Percentiles rank a stretch among this genome's conserved stretches.
These are phyloP conservation scores for Harringtonia lauricola DNA, from an alignment of 2,329 filamentous ascomycete species.

Conservation along the genomic window DNA sequence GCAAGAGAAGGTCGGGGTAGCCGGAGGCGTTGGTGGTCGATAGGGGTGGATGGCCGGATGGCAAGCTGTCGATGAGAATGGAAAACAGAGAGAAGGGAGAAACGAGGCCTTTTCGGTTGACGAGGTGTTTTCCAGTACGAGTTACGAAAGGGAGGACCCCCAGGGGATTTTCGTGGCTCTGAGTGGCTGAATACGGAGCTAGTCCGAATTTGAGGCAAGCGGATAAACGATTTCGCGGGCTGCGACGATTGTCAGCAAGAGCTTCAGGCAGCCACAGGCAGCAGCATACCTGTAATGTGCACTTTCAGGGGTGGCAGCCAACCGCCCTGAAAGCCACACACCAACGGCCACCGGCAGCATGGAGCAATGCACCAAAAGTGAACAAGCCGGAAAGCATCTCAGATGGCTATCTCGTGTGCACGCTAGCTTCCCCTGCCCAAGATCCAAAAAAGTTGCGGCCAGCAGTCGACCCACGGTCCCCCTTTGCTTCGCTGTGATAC, in stretches of 20 bases:
- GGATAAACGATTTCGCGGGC: conserved; percentile 3
- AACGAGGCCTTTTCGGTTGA: conserved; percentile 14
- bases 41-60: conserved; percentile 5
- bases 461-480: background rate
- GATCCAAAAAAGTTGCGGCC: background rate
- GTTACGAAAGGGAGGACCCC: conserved; percentile 12
- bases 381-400: too few relatives aligned
- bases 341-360: too few relatives aligned
- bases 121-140: conserved; percentile 23
- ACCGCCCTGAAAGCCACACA: too few relatives aligned
- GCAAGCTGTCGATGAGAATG: conserved; percentile 4
- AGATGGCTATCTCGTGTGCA: too few relatives aligned
- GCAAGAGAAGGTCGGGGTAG: background rate
- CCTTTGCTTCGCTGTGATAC: too few relatives aligned
- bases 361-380: too few relatives aligned
- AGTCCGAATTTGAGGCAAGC: background rate
- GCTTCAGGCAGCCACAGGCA: background rate
- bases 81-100: conserved; percentile 4
- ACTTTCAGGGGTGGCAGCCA: too few relatives aligned
- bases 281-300: too few relatives aligned
- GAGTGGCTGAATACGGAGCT: background rate
- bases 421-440: background rate
- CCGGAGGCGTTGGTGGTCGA: conserved; percentile 3
- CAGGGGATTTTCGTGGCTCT: conserved; percentile 1
- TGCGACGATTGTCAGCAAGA: background rate